Percentiles rank a stretch among this genome's conserved stretches.
Conservation (phyloP, 73 alveolate genomes). For the Loxodes magnus region DNA sequence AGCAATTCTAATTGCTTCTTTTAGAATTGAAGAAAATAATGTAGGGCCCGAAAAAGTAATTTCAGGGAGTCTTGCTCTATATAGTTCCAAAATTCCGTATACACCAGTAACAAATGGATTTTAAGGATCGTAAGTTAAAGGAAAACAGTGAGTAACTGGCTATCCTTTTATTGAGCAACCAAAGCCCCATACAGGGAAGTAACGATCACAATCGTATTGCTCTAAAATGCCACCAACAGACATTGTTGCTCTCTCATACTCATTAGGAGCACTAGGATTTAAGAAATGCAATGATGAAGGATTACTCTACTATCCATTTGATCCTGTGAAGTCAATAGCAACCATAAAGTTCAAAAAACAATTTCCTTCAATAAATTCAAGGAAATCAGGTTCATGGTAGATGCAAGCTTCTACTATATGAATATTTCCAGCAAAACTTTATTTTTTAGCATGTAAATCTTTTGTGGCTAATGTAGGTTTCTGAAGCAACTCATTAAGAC, state of each 20-base stretch:
- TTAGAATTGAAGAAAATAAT: slow-evolving; percentile 40
- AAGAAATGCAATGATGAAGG: slow-evolving; percentile 35
- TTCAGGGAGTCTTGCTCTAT: slow-evolving; percentile 27
- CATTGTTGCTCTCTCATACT: slow-evolving; percentile 68
- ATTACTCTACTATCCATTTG: slow-evolving; percentile 59
- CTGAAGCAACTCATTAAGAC: slow-evolving; percentile 12
- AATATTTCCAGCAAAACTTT: slow-evolving; percentile 5
- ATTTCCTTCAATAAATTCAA: slow-evolving; percentile 19
- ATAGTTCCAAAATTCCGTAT: slow-evolving; percentile 39
- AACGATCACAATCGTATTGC: slow-evolving; percentile 60
- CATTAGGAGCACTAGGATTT: slow-evolving; percentile 26
- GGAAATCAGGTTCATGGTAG: too few relatives aligned
- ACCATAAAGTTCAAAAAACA: slow-evolving; percentile 25
- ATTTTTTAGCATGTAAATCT: background rate
- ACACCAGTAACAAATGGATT: slow-evolving; percentile 55
- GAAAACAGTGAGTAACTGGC: slow-evolving; percentile 73
- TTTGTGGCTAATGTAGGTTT: background rate
- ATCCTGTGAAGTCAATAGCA: slow-evolving; percentile 87
- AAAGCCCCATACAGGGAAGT: slow-evolving; percentile 84
- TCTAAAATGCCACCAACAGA: slow-evolving; percentile 61
- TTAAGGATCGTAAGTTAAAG: slow-evolving; percentile 47
- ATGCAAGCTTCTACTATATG: slow-evolving; percentile 6
- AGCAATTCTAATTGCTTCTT: slow-evolving; percentile 33
- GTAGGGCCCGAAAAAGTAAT: slow-evolving; percentile 75
- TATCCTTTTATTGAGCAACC: slow-evolving; percentile 43